Percentiles rank a stretch among this genome's conserved stretches.
Evolutionary conservation across 441 rosid species (phyloP).

Genomic region (Corymbia citriodora): DNA sequence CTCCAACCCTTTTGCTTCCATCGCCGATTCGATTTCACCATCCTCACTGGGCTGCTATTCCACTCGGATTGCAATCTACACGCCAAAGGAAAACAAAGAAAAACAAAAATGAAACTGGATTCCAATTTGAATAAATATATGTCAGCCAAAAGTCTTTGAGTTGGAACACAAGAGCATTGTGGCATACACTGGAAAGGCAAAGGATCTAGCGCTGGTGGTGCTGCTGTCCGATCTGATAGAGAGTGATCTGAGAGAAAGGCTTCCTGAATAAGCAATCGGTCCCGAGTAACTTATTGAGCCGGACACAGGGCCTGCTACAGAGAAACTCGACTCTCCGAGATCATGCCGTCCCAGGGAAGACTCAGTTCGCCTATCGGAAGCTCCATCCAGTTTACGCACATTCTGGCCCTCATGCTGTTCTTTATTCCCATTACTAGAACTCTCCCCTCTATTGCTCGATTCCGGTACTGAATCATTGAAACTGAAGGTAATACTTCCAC

Average conservation of each 20-base stretch:
- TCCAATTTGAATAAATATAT: background rate
- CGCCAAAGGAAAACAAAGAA: background rate
- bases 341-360: constrained; percentile 7
- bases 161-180: background rate
- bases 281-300: background rate
- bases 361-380: background rate
- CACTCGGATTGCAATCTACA: constrained; percentile 80
- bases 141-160: background rate
- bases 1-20: constrained; percentile 62
- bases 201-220: constrained; percentile 6
- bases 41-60: constrained; percentile 88
- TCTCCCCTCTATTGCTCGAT: constrained; percentile 9
- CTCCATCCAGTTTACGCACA: background rate
- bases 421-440: constrained; percentile 1
- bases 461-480: constrained; percentile 11
- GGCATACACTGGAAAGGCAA: background rate
- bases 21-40: constrained; percentile 70
- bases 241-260: constrained; percentile 7
- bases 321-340: constrained; percentile 6
- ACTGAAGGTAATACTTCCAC: constrained; percentile 17
- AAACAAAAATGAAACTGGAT: background rate
- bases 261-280: constrained; percentile 6
- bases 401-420: background rate
- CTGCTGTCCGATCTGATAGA: constrained; percentile 12
- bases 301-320: background rate